phyloP scores from a whole-genome alignment of 2,329 filamentous ascomycete genomes.

The Cladosporium halotolerans region DNA sequence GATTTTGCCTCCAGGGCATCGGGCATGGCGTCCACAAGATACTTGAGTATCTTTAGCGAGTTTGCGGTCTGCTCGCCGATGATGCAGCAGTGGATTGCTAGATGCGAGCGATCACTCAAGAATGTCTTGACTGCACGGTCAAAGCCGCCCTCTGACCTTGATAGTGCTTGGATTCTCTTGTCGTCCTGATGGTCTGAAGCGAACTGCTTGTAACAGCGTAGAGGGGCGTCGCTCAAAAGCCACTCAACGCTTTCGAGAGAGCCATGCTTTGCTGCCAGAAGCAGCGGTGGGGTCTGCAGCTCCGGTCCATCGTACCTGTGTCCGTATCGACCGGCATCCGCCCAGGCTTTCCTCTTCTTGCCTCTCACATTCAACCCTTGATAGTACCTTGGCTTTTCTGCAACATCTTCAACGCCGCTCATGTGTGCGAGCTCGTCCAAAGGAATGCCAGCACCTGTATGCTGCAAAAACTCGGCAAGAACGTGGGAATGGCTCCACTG shows the following conservation, averaged over 20 bases:
- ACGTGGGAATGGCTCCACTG: conserved; percentile 47
- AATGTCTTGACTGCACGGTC: conserved; percentile 57
- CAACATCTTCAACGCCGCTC: conserved; percentile 52
- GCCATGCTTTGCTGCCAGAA: conserved; percentile 51
- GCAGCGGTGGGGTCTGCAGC: conserved; percentile 50
- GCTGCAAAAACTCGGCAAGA: conserved; percentile 58
- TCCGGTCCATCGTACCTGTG: conserved; percentile 14
- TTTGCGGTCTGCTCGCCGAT: conserved; percentile 31
- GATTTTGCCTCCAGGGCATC: conserved; percentile 57
- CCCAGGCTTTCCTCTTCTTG: conserved; percentile 70
- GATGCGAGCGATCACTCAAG: conserved; percentile 55
- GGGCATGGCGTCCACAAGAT: conserved; percentile 58
- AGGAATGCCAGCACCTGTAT: conserved; percentile 62
- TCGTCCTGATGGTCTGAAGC: conserved; percentile 57
- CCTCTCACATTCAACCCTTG: conserved; percentile 71
- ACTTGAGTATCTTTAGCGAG: conserved; percentile 55
- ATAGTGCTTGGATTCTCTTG: conserved; percentile 55
- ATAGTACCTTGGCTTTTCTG: conserved; percentile 63
- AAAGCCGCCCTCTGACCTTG: conserved; percentile 55
- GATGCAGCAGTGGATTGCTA: conserved; percentile 58
- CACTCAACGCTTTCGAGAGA: conserved; percentile 67
- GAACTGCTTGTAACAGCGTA: conserved; percentile 63
- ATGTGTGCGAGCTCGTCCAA: conserved; percentile 60
- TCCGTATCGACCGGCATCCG: conserved; percentile 50
- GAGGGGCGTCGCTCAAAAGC: conserved; percentile 66